Conservation (phyloP, 2,329 filamentous ascomycete genomes). For the Trichoderma sp. region DNA sequence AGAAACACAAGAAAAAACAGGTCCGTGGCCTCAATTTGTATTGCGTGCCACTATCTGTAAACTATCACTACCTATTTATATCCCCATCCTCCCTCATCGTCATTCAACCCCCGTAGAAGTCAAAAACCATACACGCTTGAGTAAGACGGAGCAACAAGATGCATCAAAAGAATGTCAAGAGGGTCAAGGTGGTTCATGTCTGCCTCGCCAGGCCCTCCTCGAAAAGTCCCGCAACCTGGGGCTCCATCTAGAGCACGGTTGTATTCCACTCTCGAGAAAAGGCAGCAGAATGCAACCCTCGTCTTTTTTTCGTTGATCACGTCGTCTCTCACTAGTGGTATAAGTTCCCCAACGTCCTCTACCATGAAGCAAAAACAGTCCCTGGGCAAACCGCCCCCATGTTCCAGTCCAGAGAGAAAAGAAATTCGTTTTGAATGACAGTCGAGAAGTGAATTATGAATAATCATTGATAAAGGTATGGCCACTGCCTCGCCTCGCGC, state of each 20-base stretch:
- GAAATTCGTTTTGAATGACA: conserved; percentile 39
- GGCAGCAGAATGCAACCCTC: conserved; percentile 4
- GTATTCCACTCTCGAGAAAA: conserved; percentile 13
- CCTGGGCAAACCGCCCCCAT: conserved; percentile 5
- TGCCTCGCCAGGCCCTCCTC: conserved; percentile 20
- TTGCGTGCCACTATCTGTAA: conserved; percentile 35
- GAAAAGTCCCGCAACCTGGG: conserved; percentile 1
- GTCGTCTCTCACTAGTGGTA: not conserved
- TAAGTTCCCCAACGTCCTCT: not conserved
- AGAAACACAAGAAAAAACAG: not conserved
- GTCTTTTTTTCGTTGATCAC: not conserved
- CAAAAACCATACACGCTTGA: conserved; percentile 12
- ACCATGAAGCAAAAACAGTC: conserved; percentile 12
- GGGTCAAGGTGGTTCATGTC: not conserved
- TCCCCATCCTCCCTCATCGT: conserved; percentile 14
- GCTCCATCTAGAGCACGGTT: conserved; percentile 6
- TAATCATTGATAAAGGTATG: conserved; percentile 29
- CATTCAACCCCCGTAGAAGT: not conserved
- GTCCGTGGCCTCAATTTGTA: conserved; percentile 28
- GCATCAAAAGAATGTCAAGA: not conserved
- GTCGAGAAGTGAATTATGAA: conserved; percentile 45
- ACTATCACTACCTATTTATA: conserved; percentile 31
- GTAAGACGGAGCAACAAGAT: conserved; percentile 8
- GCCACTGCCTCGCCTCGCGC: conserved; percentile 21
- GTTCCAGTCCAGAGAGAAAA: conserved; percentile 34